Percentiles rank a stretch among this genome's conserved stretches.
Evolutionary conservation across 805 yeast genomes (phyloP).

Genomic region (Starmerella apis): DNA sequence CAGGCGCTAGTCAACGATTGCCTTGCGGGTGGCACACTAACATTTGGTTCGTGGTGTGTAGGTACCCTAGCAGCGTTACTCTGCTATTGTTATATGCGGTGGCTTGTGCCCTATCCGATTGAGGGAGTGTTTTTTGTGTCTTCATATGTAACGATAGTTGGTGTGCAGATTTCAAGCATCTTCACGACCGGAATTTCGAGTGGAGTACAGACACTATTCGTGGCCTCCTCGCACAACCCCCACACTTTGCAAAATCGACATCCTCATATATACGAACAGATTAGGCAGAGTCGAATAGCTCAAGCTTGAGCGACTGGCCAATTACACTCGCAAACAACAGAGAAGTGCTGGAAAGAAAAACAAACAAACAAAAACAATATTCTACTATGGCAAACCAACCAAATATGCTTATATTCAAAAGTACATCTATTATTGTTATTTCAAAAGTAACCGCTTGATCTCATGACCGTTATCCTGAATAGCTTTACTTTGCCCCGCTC

Average conservation of each 20-base stretch:
- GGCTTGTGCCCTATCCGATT: constrained; percentile 57
- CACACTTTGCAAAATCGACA: constrained; percentile 66
- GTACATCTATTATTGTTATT: no score
- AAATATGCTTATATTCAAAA: no score
- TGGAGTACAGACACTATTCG: constrained; percentile 74
- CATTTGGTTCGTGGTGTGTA: constrained; percentile 63
- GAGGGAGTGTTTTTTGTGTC: constrained; percentile 35
- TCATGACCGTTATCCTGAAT: no score
- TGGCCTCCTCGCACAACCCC: constrained; percentile 76
- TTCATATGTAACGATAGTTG: constrained; percentile 62
- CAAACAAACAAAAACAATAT: no score
- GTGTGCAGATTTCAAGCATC: constrained; percentile 64
- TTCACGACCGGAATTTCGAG: constrained; percentile 66
- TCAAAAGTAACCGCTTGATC: no score
- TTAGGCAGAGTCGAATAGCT: background rate
- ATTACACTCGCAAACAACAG: background rate
- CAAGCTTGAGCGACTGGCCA: background rate
- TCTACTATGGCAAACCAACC: no score
- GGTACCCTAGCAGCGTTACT: constrained; percentile 56
- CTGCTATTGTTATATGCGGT: constrained; percentile 54
- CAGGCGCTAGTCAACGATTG: constrained; percentile 80
- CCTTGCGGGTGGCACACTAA: constrained; percentile 64
- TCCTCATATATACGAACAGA: constrained; percentile 36
- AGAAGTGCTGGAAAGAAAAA: background rate
- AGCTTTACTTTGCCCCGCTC: background rate